Conservation (phyloP, 768 basidiomycete genomes). For the Clitopilus hobsonii region DNA sequence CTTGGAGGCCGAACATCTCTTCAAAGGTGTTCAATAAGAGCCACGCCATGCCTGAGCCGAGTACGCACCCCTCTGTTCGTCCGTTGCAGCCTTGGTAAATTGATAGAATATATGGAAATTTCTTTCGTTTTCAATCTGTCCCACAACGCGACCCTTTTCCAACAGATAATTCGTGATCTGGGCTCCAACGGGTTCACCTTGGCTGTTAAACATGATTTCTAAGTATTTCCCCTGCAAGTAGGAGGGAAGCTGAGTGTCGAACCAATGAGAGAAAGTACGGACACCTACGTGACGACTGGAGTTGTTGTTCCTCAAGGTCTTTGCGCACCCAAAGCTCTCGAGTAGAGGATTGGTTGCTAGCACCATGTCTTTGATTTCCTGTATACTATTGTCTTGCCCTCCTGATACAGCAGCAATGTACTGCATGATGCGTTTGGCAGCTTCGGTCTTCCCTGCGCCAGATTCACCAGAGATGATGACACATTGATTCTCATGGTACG, state of each 20-base stretch:
- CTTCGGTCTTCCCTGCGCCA: constrained; percentile 98
- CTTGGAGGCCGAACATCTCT: constrained; percentile 95
- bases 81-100: constrained; percentile 92
- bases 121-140: constrained; percentile 93
- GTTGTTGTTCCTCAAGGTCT: constrained; percentile 98
- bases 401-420: constrained; percentile 98
- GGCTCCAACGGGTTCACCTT: constrained; percentile 93
- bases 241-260: constrained; percentile 9
- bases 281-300: constrained; percentile 90
- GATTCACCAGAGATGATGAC: constrained; percentile 99
- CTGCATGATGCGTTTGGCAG: constrained; percentile 99
- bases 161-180: constrained; percentile 98
- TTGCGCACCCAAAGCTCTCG: constrained; percentile 98
- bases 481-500: constrained; percentile 98
- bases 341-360: constrained; percentile 95
- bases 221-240: constrained; percentile 87
- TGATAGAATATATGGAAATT: constrained; percentile 99
- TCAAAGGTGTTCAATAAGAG: constrained; percentile 12
- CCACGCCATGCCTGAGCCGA: not conserved
- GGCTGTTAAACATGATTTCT: constrained; percentile 96
- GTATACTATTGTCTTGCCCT: constrained; percentile 83
- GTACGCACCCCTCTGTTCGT: constrained; percentile 77
- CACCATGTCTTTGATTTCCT: constrained; percentile 99
- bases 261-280: not conserved
- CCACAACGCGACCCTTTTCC: constrained; percentile 95